Base-by-base conservation (phyloP, 2,329 filamentous ascomycete genomes). In the Cytospora leucostoma region DNA sequence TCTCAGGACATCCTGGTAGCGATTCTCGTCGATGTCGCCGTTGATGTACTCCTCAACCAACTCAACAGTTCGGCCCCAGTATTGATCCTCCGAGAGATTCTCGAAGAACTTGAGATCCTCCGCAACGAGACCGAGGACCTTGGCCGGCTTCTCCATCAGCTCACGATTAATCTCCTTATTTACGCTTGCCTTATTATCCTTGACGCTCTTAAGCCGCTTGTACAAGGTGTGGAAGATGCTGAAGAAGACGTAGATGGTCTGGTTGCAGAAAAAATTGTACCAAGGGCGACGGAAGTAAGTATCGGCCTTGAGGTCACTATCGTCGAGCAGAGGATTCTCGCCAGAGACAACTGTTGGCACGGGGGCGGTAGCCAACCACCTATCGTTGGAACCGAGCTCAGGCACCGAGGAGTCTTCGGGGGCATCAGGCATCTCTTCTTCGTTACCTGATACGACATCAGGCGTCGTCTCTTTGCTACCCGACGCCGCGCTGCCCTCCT, bases 171-270 rank as follows among this genome's bases (percentile, higher is more conserved):
- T 88, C 70, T 92, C 88, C 69, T 88, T 84, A 55, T 85, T 82
- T 11, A 96, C 93, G 52, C 88, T 85, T 3, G 84, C 82, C 70
- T 91, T 90, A 71, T 89, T 89, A 64, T 88, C 82, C 79, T 98
- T 98, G 75, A 98, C 87, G 65, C 90, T 90, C 67, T 89, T 82
- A 15, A 99, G 82, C 49, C 95, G 88, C 71, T 88, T 86, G 77
- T 97, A 98, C 6, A 99, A 80, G n/a, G 90, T 90, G 72, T 97
- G 88, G 74, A 99, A 95, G 66, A 97, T 88, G 69, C 90, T 91
- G 79, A 99, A 90, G 82, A 99, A 98, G 76, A 95, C 93, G 73
- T 93, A 97, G 65, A 99, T 89, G 4, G 90, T 92, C 70, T 92
- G 86, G 74, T 97, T 98, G 74, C 89, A 89, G 79, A 96, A 99